Conservation (phyloP, 2,329 filamentous ascomycete species). For the Aschersonia sp. region DNA sequence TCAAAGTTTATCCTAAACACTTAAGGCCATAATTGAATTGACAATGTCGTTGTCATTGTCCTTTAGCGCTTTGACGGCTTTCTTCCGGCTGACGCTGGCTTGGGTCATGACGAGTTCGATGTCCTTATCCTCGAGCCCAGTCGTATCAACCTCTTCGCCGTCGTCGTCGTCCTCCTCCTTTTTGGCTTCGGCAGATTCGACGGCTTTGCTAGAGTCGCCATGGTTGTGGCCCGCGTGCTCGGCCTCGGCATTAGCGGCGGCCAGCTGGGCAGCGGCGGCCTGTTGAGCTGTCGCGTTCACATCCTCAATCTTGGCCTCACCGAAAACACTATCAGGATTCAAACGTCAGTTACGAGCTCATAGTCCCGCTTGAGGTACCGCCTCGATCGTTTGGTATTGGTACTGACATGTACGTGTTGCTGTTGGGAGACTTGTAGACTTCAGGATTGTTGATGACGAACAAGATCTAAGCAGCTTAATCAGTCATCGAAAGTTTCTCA, state of each 20-base stretch:
- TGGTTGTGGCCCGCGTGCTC: slow-evolving; percentile 62
- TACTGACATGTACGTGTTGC: slow-evolving; percentile 98
- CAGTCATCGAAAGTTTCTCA: slow-evolving; percentile 6
- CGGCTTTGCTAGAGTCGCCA: slow-evolving; percentile 50
- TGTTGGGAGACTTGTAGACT: slow-evolving; percentile 97
- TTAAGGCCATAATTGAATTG: slow-evolving; percentile 99
- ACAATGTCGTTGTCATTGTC: slow-evolving; percentile 99
- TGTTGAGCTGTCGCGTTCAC: slow-evolving; percentile 97
- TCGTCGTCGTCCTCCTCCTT: slow-evolving; percentile 84
- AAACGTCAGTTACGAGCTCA: background rate
- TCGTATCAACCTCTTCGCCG: slow-evolving; percentile 87
- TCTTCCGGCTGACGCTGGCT: slow-evolving; percentile 91
- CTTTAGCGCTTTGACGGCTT: slow-evolving; percentile 95
- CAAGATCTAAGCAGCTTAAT: slow-evolving; percentile 54
- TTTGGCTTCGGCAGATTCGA: slow-evolving; percentile 47
- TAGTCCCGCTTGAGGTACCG: background rate
- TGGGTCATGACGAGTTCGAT: slow-evolving; percentile 99
- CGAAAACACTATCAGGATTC: slow-evolving; percentile 62
- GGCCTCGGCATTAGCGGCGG: slow-evolving; percentile 49
- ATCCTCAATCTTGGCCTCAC: slow-evolving; percentile 99
- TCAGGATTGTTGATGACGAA: slow-evolving; percentile 99
- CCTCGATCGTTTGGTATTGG: background rate
- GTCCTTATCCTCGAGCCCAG: slow-evolving; percentile 94
- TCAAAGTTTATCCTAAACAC: slow-evolving; percentile 40
- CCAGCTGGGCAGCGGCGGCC: slow-evolving; percentile 76